Percentiles rank a stretch among this genome's conserved stretches.
These are phyloP conservation scores for Scutellaria galericulata DNA, from an alignment of 257 asterid genomes.

Conservation along the genomic window DNA sequence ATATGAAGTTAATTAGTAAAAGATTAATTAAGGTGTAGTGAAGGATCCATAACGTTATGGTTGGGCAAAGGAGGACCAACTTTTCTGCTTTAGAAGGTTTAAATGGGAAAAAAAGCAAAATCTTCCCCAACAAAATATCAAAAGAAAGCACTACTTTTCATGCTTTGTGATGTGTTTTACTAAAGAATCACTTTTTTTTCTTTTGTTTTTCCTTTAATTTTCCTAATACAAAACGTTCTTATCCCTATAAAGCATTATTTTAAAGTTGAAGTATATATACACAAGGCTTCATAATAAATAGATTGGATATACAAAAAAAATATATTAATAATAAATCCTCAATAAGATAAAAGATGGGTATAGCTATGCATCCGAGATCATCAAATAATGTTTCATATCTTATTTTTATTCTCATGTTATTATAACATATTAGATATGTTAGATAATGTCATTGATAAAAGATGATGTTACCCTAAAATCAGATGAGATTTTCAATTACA, in stretches of 20 bases:
- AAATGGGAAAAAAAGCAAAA: slow-evolving; percentile 37
- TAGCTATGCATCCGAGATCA: too few relatives aligned
- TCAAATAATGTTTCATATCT: too few relatives aligned
- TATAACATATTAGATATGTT: too few relatives aligned
- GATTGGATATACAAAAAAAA: not conserved
- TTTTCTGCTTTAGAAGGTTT: slow-evolving; percentile 41
- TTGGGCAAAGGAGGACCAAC: slow-evolving; percentile 40
- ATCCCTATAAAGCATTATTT: slow-evolving; percentile 55
- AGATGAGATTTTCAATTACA: too few relatives aligned
- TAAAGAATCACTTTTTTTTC: slow-evolving; percentile 57
- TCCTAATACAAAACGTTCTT: slow-evolving; percentile 62
- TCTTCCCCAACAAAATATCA: slow-evolving; percentile 39
- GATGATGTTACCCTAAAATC: too few relatives aligned
- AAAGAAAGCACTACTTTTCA: slow-evolving; percentile 52
- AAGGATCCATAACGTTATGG: slow-evolving; percentile 40
- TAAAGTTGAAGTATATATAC: slow-evolving; percentile 46
- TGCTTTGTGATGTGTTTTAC: slow-evolving; percentile 65
- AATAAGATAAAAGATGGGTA: too few relatives aligned
- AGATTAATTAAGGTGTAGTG: slow-evolving; percentile 23
- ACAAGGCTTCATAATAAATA: slow-evolving; percentile 26
- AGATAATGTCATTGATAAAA: too few relatives aligned
- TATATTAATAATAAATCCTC: not conserved
- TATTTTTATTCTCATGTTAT: too few relatives aligned
- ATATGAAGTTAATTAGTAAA: slow-evolving; percentile 16
- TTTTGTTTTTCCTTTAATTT: slow-evolving; percentile 48